phyloP scores from a whole-genome alignment of 305 asterid genomes.

The Withania somnifera region DNA sequence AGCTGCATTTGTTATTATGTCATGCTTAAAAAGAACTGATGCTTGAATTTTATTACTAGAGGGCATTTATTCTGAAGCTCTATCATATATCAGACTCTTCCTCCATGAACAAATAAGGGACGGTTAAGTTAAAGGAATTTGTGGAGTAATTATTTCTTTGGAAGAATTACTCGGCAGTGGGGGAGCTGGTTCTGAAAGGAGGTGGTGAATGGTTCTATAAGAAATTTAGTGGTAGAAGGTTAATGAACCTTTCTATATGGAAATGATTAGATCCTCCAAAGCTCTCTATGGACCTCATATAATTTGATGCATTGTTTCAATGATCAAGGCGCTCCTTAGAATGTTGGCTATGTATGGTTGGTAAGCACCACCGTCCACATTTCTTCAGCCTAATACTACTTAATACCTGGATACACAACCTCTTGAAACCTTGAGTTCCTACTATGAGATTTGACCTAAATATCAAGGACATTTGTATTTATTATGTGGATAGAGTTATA shows the following conservation, averaged over 20 bases:
- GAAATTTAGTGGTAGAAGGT: slow-evolving; percentile 36
- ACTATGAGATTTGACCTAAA: slow-evolving; percentile 53
- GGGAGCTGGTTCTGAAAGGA: slow-evolving; percentile 45
- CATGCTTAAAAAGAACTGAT: background rate
- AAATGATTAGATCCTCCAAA: slow-evolving; percentile 59
- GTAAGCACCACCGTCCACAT: slow-evolving; percentile 14
- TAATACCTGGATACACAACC: background rate
- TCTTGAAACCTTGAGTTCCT: slow-evolving; percentile 44
- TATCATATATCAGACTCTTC: background rate
- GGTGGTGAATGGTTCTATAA: slow-evolving; percentile 25
- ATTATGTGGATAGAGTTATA: background rate
- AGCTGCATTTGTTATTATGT: background rate
- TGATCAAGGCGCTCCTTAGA: slow-evolving; percentile 78
- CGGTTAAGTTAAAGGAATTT: background rate
- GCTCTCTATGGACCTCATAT: slow-evolving; percentile 65
- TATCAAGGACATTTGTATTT: background rate
- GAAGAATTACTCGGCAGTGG: slow-evolving; percentile 45
- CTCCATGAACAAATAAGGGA: background rate
- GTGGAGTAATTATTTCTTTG: background rate
- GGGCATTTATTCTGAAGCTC: background rate
- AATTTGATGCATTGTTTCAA: slow-evolving; percentile 61
- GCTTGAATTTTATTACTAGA: background rate
- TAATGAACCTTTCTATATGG: slow-evolving; percentile 49
- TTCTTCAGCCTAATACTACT: background rate
- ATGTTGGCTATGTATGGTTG: slow-evolving; percentile 56